These are phyloP conservation scores for Nicotiana sylvestris DNA, from an alignment of 257 asterid species.

Conservation along the genomic window DNA sequence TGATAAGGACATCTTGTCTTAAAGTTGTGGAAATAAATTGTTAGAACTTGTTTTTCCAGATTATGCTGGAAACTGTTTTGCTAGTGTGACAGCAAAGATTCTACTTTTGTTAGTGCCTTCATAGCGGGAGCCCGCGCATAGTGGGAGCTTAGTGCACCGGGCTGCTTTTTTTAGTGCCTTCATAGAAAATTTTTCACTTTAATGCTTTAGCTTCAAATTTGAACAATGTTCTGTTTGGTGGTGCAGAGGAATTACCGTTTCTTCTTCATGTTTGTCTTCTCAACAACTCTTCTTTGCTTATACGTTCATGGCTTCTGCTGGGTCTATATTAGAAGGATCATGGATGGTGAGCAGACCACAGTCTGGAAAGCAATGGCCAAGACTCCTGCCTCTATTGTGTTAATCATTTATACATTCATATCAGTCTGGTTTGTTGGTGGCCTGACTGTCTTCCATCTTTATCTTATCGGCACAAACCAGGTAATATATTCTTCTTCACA, in stretches of 20 bases:
- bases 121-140: background rate
- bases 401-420: slow-evolving; percentile 80
- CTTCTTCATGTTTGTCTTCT: slow-evolving; percentile 86
- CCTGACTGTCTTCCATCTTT: slow-evolving; percentile 89
- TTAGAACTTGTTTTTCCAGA: background rate
- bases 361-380: slow-evolving; percentile 93
- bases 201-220: background rate
- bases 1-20: background rate
- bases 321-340: slow-evolving; percentile 75
- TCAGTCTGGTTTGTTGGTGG: slow-evolving; percentile 99
- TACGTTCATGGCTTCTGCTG: slow-evolving; percentile 78
- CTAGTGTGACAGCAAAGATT: background rate
- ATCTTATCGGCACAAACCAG: slow-evolving; percentile 91
- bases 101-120: background rate
- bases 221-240: slow-evolving; percentile 16
- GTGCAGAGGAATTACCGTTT: slow-evolving; percentile 94
- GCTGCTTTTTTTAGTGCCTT: background rate
- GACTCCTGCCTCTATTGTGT: slow-evolving; percentile 85
- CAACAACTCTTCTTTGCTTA: slow-evolving; percentile 89
- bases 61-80: background rate
- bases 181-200: background rate
- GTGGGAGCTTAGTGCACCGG: too few species aligned
- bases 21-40: background rate
- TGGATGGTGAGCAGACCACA: slow-evolving; percentile 71
- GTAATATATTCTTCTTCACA: slow-evolving; percentile 33